phyloP scores from a whole-genome alignment of 2,329 filamentous ascomycete genomes.

The Claviceps arundinis region DNA sequence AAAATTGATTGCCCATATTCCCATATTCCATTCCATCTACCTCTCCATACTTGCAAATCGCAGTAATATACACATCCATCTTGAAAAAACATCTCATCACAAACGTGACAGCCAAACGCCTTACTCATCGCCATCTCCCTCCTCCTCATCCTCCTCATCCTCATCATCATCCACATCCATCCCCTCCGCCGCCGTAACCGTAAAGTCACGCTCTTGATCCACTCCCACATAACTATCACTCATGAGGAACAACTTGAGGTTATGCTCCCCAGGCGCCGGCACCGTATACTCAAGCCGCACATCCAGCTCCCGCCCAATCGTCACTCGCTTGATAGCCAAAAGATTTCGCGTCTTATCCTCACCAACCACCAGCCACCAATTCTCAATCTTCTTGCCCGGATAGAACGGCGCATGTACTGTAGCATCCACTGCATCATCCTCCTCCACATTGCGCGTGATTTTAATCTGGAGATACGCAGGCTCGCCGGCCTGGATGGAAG shows the following conservation, averaged over 20 bases:
- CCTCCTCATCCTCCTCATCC: constrained; percentile 52
- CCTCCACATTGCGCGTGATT: constrained; percentile 69
- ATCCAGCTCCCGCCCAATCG: constrained; percentile 65
- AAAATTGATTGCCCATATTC: not conserved
- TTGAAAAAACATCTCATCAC: not conserved
- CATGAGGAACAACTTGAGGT: constrained; percentile 87
- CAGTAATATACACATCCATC: not conserved
- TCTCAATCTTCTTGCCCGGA: constrained; percentile 82
- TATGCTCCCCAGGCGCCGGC: constrained; percentile 68
- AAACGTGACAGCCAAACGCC: not conserved
- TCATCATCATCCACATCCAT: constrained; percentile 83
- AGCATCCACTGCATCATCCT: constrained; percentile 56
- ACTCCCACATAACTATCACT: constrained; percentile 95
- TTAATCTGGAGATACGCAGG: constrained; percentile 73
- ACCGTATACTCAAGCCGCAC: constrained; percentile 80
- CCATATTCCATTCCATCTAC: no score
- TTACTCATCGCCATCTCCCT: constrained; percentile 40
- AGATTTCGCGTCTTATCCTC: constrained; percentile 81
- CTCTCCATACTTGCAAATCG: not conserved
- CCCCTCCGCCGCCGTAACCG: constrained; percentile 72
- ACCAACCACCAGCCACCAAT: constrained; percentile 96
- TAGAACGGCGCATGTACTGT: constrained; percentile 94
- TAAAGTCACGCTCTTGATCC: constrained; percentile 87
- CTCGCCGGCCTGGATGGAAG: constrained; percentile 66
- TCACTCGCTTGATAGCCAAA: constrained; percentile 88